Evolutionary conservation across 2,329 filamentous ascomycete species (phyloP).

Genomic region (Shiraia sp.): DNA sequence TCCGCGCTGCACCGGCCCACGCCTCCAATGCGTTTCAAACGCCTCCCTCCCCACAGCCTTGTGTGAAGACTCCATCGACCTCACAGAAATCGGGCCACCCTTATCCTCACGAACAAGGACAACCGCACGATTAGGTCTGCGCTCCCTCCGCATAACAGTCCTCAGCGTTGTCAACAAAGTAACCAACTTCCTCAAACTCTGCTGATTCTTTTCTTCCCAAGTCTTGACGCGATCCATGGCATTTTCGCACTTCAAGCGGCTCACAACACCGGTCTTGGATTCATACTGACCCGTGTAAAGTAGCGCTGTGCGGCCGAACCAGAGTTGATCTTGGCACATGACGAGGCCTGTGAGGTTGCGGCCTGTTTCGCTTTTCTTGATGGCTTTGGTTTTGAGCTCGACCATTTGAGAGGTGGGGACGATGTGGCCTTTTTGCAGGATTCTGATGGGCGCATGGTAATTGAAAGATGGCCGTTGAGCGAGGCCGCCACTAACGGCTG

Average conservation of each 20-base stretch:
- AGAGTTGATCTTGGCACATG: slow-evolving; percentile 32
- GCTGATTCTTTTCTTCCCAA: slow-evolving; percentile 30
- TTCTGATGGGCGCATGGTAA: slow-evolving; percentile 19
- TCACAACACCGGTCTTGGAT: slow-evolving; percentile 12
- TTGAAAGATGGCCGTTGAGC: slow-evolving; percentile 15
- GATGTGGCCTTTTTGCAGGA: slow-evolving; percentile 30
- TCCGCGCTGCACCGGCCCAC: background rate
- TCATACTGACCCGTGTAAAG: slow-evolving; percentile 27
- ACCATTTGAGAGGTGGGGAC: slow-evolving; percentile 26
- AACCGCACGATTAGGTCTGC: slow-evolving; percentile 13
- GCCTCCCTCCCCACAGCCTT: slow-evolving; percentile 15
- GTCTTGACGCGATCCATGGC: slow-evolving; percentile 16
- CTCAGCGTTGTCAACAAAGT: slow-evolving; percentile 19
- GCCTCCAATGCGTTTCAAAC: slow-evolving; percentile 18
- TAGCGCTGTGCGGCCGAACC: slow-evolving; percentile 35
- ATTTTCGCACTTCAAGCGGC: slow-evolving; percentile 18
- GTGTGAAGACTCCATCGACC: slow-evolving; percentile 18
- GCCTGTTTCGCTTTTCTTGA: slow-evolving; percentile 1
- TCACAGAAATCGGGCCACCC: slow-evolving; percentile 16
- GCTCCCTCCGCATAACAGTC: slow-evolving; percentile 13
- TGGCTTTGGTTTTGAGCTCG: slow-evolving; percentile 29
- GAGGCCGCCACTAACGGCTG: slow-evolving; percentile 16
- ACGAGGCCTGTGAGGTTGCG: slow-evolving; percentile 7
- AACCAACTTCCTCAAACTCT: slow-evolving; percentile 25
- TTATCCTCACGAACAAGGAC: slow-evolving; percentile 23